Evolutionary conservation across 2,329 filamentous ascomycete species (phyloP).

Genomic region (Fusarium napiforme): DNA sequence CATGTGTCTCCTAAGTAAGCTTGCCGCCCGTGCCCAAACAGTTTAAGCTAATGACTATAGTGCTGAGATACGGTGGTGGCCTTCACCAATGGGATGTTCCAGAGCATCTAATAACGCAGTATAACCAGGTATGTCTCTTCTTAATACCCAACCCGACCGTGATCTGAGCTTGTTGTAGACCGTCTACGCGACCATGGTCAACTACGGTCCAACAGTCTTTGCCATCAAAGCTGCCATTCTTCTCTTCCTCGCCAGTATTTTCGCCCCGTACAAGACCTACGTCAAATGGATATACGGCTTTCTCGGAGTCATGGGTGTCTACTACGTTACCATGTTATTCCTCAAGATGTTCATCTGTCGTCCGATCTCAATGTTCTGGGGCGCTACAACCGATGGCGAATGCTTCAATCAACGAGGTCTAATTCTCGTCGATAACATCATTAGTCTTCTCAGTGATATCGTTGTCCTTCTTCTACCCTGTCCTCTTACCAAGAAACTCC

Average conservation of each 20-base stretch:
- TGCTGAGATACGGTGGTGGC: slow-evolving; percentile 23
- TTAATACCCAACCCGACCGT: accelerated
- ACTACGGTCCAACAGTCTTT: slow-evolving; percentile 28
- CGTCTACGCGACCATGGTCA: slow-evolving; percentile 33
- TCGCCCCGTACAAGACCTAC: slow-evolving; percentile 25
- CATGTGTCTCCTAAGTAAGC: slow-evolving; percentile 18
- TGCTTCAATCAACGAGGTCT: slow-evolving; percentile 27
- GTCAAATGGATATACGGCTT: slow-evolving; percentile 32
- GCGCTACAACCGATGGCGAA: slow-evolving; percentile 1
- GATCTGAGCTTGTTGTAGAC: too few relatives aligned
- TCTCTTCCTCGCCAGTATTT: slow-evolving; percentile 18
- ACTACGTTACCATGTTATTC: slow-evolving; percentile 22
- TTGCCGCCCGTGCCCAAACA: accelerated
- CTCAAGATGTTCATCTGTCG: slow-evolving; percentile 29
- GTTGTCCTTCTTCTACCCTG: slow-evolving; percentile 21
- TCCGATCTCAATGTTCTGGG: slow-evolving; percentile 27
- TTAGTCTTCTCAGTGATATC: slow-evolving; percentile 24
- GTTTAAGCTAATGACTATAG: accelerated
- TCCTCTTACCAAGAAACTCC: slow-evolving; percentile 26
- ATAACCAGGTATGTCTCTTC: slow-evolving; percentile 1
- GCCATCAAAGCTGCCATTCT: slow-evolving; percentile 31
- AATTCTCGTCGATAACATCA: slow-evolving; percentile 26
- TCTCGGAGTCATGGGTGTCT: slow-evolving; percentile 6
- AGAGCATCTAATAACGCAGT: slow-evolving; percentile 9
- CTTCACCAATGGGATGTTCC: slow-evolving; percentile 32